Base-by-base conservation (phyloP, 805 yeast genomes). In the Barnettozyma botsteinii region DNA sequence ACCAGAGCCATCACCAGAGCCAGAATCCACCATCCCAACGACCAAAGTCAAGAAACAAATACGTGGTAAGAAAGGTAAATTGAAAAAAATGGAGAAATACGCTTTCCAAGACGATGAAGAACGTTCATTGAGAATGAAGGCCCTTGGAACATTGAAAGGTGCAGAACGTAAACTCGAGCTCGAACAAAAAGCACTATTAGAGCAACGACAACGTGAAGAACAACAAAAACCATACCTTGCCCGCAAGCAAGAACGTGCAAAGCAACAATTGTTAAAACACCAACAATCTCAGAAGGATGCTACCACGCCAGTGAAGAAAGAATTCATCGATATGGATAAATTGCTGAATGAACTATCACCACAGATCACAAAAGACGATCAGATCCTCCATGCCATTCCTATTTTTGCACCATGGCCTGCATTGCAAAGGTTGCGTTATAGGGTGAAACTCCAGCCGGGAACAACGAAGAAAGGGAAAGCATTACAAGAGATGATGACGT, bases 321-420 rank as follows among this genome's bases (percentile, higher is more conserved):
- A 59, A 53, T 66, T 57, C 45, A 70, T 56, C 62, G 73, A 63
- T 52, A 69, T 58, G 55, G 67, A 57, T 48, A 70, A 64, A 49
- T 72, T 70, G 37, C 65, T 53, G 36, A 50, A 55, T 14, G 73
- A 67, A 42, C 31, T 67, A 21, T 56, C 57, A 13, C 55, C 64
- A 13, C 48, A 48, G 0, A 41, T 61, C 7, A 36, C 50, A 13
- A 41, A 49, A 13, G 69, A 66, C 2, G 95, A 85, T 53, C 63
- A 53, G 3, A 64, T 85, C 10, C 52, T 68, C 10, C 85, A 79
- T 42, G 77, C 84, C 7, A 73, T 91, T 11, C 94, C 96, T 1
- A 79, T 86, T 15, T 91, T 88, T 69, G 97, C 93, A 0, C 98
- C 98, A 3, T 93, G 96, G 96, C 62, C 75, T 11, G 72, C 97